A percentile compares a stretch with the other conserved stretches of the same genome.
Conservation (phyloP, 2,329 filamentous ascomycete species). For the Polychaeton citri region DNA sequence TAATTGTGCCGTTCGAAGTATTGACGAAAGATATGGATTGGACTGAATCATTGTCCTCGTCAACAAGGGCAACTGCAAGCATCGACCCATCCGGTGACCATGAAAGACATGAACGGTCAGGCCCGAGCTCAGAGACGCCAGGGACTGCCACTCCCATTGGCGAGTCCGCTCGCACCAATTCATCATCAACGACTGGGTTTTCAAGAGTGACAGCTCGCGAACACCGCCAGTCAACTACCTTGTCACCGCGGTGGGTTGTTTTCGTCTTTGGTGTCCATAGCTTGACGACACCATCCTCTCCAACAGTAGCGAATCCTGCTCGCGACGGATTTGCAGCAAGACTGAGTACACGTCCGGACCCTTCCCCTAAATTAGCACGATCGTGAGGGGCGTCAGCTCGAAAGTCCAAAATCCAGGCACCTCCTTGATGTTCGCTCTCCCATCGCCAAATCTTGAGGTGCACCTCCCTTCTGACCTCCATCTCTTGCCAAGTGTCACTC, state of each 20-base stretch:
- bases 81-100: constrained; percentile 79
- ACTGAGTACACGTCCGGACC: constrained; percentile 50
- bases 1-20: constrained; percentile 51
- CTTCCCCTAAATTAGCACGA: constrained; percentile 15
- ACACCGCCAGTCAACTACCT: constrained; percentile 62
- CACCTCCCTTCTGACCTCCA: constrained; percentile 49
- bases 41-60: constrained; percentile 32
- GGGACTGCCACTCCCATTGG: constrained; percentile 30
- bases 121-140: constrained; percentile 28
- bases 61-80: constrained; percentile 47
- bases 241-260: constrained; percentile 44
- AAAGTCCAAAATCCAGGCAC: constrained; percentile 59
- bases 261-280: constrained; percentile 67
- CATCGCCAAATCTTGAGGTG: constrained; percentile 84
- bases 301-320: constrained; percentile 70
- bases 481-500: constrained; percentile 24
- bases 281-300: constrained; percentile 63
- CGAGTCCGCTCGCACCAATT: constrained; percentile 12
- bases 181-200: constrained; percentile 4
- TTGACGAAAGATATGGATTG: constrained; percentile 67
- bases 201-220: constrained; percentile 40
- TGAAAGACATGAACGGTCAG: constrained; percentile 47
- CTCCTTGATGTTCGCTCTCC: constrained; percentile 36
- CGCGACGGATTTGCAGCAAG: constrained; percentile 57
- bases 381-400: constrained; percentile 72